Conservation (phyloP, 768 basidiomycete species). For the Dictyophora rubrovolvata region DNA sequence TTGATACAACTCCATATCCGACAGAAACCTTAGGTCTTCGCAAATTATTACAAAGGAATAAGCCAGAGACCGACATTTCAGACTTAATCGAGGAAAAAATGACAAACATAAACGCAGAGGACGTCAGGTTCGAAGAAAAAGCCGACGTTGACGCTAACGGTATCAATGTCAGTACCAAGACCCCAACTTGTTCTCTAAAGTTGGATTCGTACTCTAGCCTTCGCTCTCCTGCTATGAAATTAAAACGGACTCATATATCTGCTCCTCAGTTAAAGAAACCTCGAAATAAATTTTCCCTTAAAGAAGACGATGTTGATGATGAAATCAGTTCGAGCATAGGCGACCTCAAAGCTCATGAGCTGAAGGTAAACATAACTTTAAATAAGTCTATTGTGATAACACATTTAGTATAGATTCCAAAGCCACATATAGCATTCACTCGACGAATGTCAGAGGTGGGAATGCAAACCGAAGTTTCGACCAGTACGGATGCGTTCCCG, state of each 20-base stretch:
- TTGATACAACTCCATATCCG: background rate
- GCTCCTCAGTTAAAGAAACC: slow-evolving; percentile 5
- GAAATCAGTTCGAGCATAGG: background rate
- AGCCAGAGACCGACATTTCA: background rate
- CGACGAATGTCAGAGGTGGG: slow-evolving; percentile 6
- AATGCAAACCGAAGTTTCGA: slow-evolving; percentile 4
- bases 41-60: slow-evolving; percentile 4
- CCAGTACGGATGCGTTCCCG: background rate
- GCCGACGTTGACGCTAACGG: background rate
- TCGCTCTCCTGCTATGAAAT: slow-evolving; percentile 3
- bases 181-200: background rate
- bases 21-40: slow-evolving; percentile 5
- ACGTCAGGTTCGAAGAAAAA: background rate
- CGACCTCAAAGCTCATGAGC: slow-evolving; percentile 1
- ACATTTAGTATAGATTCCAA: background rate
- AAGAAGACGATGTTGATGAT: slow-evolving; percentile 1
- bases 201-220: background rate
- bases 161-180: background rate
- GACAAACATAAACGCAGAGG: background rate
- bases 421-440: background rate
- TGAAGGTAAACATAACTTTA: background rate
- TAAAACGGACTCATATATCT: background rate
- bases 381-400: background rate
- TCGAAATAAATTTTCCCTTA: slow-evolving; percentile 4
- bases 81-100: background rate